Percentiles rank a stretch among this genome's conserved stretches.
Evolutionary conservation across 371 early-diverging fungal species (phyloP).

Genomic region (Saksenaea oblongispora): DNA sequence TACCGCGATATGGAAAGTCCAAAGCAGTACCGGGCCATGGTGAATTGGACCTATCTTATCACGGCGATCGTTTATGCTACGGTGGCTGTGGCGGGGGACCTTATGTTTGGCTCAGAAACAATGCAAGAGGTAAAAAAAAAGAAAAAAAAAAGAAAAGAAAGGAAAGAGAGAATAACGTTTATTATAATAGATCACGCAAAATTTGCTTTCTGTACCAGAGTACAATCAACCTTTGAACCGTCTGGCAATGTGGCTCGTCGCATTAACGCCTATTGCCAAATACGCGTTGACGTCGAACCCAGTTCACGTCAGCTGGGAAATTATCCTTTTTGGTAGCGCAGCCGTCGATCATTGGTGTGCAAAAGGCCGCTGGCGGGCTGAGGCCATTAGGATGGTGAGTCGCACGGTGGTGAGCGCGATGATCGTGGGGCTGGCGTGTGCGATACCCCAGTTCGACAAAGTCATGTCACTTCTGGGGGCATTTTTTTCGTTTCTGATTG

Average conservation of each 20-base stretch:
- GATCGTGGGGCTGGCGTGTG: slow-evolving; percentile 51
- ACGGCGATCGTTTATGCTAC: slow-evolving; percentile 36
- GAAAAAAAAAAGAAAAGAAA: neutral
- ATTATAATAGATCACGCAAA: slow-evolving; percentile 73
- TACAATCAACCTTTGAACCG: slow-evolving; percentile 57
- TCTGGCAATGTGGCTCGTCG: slow-evolving; percentile 62
- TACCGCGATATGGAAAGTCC: slow-evolving; percentile 54
- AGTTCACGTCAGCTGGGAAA: slow-evolving; percentile 58
- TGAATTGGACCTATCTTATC: slow-evolving; percentile 40
- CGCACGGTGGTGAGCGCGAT: slow-evolving; percentile 29
- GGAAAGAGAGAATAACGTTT: neutral
- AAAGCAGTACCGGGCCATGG: slow-evolving; percentile 40
- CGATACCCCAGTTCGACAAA: slow-evolving; percentile 60
- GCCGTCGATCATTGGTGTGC: slow-evolving; percentile 21
- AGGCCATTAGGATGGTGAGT: slow-evolving; percentile 18
- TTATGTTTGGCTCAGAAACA: slow-evolving; percentile 75
- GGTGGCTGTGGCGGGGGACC: slow-evolving; percentile 62
- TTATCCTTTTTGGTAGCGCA: slow-evolving; percentile 28
- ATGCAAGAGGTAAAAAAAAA: slow-evolving; percentile 56
- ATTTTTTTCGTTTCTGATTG: slow-evolving; percentile 58
- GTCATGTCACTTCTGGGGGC: slow-evolving; percentile 68
- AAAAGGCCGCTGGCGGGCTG: slow-evolving; percentile 24
- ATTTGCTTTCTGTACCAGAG: slow-evolving; percentile 59
- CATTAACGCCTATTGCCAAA: slow-evolving; percentile 72
- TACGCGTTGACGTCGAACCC: slow-evolving; percentile 67